Evolutionary conservation across 371 early-diverging fungal genomes (phyloP), one percentile per base, ranked within the genome.

Genomic region (Syncephalastrum contaminatum): DNA sequence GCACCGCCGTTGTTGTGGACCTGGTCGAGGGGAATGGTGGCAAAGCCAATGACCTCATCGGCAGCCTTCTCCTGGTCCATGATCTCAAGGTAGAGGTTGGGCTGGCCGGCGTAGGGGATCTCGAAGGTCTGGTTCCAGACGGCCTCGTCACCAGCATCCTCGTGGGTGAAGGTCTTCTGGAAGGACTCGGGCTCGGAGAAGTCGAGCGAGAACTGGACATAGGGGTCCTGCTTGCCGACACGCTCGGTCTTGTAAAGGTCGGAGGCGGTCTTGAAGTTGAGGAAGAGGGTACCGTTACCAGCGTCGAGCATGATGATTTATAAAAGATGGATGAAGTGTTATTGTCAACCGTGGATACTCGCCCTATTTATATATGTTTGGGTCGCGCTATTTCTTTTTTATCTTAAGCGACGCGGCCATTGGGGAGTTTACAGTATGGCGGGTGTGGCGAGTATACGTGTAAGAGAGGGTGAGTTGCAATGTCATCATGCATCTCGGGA

Each of bases 191-290:
- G 57, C 47, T 80, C 59, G 36, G 58, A 54, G 50, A 66, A 52
- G 48, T 78, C 56, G 59, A 81, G 63, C 20, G 79, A 64, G 67
- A 80, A 76, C 63, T 73, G 80, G 53, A 81, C 48, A 43, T 67
- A 83, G 42, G 84, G 80, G 48, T 83, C 84, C 64, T 83, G 75
- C 69, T 77, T 77, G 60, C 80, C 81, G 41, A 78, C 27, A 18
- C 48, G 22, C 61, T 81, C 77, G 41, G 61, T 73, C 60, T 66
- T 60, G 39, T 56, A 30, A 60, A 80, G 63, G 40, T 73, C 56
- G 44, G 58, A 53, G 45, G 80, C 83, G 59, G 71, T 61, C 57
- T 66, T 39, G 24, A 55, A 16, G 25, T 36, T 55, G 19, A 55
- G 22, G 20, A 14, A 15, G 27, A 55, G 47, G 18, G 45, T 45